Evolutionary conservation across 352 stramenopile genomes (phyloP), one percentile per base, ranked within the genome.

Genomic region (Pythium aquatile): DNA sequence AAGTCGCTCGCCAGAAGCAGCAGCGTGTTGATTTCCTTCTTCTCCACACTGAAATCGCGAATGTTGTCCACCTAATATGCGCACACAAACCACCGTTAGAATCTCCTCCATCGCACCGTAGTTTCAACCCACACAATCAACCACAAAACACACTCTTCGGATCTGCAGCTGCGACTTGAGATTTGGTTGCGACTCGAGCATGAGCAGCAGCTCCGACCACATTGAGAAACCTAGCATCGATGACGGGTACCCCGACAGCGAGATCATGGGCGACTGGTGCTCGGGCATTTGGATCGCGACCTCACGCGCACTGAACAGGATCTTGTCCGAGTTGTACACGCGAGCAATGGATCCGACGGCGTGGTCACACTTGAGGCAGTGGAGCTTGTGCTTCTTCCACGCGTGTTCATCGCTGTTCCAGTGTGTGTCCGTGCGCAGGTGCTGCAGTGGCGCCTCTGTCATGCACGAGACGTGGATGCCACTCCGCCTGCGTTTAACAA

Each of bases 181-280:
- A 20, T 76, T 72, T 26, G 83, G 79, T 62, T 92, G 81, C 42
- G 81, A 81, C 54, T 90, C 83, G 4, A 85, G 73, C 79, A 90
- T 92, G 29, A 90, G 65, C 58, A 92, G 84, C 20, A 92, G 63
- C 55, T 92, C 83, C 7, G 81, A 85, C 83, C 83, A 92, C 81
- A 88, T 90, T 1, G 73, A 79, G 65, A 92, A 90, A 20, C 73
- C 79, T 48, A 92, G 53, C 24, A 85, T 71, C 17, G 83, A 92
- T 30, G 83, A 92, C 24, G 83, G 83, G 42, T 92, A 92, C 2
- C 83, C 83, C 0, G 83, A 92, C 26, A 90, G 59, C 13, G 83
- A 92, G 29, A 90, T 69, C 65, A 92, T 69, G 26, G 83, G 83
- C 11, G 81, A 90, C 65, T 88, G 74, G 48, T 89, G 55, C 58